Conservation (phyloP, 2,329 filamentous ascomycete species). For the Alternaria angustiovoidea region DNA sequence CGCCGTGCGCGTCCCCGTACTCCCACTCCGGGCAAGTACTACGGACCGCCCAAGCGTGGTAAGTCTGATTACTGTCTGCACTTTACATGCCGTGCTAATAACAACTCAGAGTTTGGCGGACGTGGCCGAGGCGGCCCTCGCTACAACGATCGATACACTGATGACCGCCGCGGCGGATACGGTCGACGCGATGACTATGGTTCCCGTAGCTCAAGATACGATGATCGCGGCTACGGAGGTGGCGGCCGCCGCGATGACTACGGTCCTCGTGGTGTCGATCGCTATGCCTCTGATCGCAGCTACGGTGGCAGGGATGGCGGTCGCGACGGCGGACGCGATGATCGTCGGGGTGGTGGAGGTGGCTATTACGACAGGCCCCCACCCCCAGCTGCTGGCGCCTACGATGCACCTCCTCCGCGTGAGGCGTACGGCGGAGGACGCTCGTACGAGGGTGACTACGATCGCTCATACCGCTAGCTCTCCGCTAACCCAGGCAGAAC, state of each 20-base stretch:
- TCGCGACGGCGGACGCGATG: conserved; percentile 56
- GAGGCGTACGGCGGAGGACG: conserved; percentile 50
- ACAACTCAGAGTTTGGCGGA: conserved; percentile 52
- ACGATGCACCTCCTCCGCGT: conserved; percentile 49
- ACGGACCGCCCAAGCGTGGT: conserved; percentile 97
- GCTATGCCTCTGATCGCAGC: conserved; percentile 70
- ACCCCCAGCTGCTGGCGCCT: conserved; percentile 45
- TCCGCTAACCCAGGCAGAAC: conserved; percentile 47
- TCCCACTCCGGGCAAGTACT: conserved; percentile 98
- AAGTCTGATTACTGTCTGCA: conserved; percentile 49
- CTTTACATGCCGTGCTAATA: conserved; percentile 20
- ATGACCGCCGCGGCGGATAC: conserved; percentile 57
- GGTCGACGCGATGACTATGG: conserved; percentile 59
- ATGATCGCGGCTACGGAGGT: conserved; percentile 57
- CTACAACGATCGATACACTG: conserved; percentile 57
- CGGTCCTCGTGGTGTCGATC: conserved; percentile 52
- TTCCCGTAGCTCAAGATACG: conserved; percentile 49
- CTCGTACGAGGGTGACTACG: conserved; percentile 56
- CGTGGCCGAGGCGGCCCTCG: conserved; percentile 59
- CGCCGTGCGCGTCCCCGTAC: conserved; percentile 93
- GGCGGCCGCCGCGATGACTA: conserved; percentile 62
- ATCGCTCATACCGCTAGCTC: conserved; percentile 52
- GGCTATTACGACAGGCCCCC: conserved; percentile 64
- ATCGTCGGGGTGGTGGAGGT: conserved; percentile 64
- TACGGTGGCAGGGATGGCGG: conserved; percentile 58